A percentile compares a stretch with the other conserved stretches of the same genome.
Conservation (phyloP, 441 rosid genomes). For the Croton setiger region DNA sequence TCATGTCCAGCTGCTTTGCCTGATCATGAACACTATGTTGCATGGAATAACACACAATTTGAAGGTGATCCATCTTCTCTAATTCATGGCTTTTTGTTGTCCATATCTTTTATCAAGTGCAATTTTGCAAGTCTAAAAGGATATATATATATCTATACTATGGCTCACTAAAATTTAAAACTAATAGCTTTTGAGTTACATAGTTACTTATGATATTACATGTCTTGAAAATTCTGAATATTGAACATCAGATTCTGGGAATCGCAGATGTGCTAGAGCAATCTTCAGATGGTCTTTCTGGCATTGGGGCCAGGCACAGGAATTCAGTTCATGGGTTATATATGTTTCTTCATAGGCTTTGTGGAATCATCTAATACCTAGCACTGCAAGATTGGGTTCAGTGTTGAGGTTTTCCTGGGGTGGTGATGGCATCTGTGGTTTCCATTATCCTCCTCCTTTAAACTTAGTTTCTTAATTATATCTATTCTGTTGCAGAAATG, state of each 20-base stretch:
- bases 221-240: conserved; percentile 45
- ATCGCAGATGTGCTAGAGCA: conserved; percentile 78
- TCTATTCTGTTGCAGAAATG: conserved; percentile 75
- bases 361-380: conserved; percentile 41
- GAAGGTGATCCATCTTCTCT: neutral
- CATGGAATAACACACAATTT: neutral
- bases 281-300: conserved; percentile 65
- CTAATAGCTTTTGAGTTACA: conserved; percentile 23
- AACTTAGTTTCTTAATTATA: conserved; percentile 44
- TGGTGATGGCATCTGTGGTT: conserved; percentile 42
- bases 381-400: conserved; percentile 48
- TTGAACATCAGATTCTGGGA: conserved; percentile 74
- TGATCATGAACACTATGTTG: neutral
- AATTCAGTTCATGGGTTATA: conserved; percentile 56
- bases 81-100: conserved; percentile 3
- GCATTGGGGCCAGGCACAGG: conserved; percentile 65
- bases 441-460: conserved; percentile 37
- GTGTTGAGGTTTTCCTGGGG: conserved; percentile 51
- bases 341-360: conserved; percentile 43
- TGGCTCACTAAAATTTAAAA: conserved; percentile 11
- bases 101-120: conserved; percentile 11
- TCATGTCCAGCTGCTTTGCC: conserved; percentile 1
- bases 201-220: conserved; percentile 31
- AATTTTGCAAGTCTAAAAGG: conserved; percentile 17
- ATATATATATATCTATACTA: neutral